Conservation (phyloP, 2,329 filamentous ascomycete species). For the Paramyrothecium roridum region DNA sequence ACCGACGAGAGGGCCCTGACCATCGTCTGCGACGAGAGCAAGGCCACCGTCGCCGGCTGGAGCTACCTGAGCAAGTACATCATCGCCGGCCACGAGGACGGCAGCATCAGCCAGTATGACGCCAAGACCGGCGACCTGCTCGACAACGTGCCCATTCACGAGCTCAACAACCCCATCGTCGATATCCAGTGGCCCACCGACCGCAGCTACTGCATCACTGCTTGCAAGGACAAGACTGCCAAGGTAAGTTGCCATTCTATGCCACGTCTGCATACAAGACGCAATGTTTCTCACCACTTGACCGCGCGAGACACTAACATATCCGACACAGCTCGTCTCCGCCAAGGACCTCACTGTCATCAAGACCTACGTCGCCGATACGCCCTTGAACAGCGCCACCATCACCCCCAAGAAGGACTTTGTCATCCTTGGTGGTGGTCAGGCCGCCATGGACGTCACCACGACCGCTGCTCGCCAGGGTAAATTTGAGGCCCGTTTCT, state of each 20-base stretch:
- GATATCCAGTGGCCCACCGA: constrained; percentile 94
- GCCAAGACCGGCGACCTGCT: constrained; percentile 85
- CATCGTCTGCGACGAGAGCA: constrained; percentile 93
- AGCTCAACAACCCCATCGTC: constrained; percentile 77
- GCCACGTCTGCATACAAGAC: neutral
- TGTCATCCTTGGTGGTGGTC: constrained; percentile 95
- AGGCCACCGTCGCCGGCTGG: constrained; percentile 96
- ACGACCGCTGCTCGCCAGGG: constrained; percentile 91
- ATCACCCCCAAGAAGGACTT: constrained; percentile 97
- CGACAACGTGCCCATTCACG: constrained; percentile 80
- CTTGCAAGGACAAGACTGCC: constrained; percentile 95
- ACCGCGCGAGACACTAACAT: constrained; percentile 3
- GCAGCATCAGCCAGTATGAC: constrained; percentile 87
- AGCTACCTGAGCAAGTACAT: constrained; percentile 94
- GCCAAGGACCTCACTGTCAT: constrained; percentile 83
- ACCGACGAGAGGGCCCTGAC: constrained; percentile 76
- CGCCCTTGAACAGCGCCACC: constrained; percentile 90
- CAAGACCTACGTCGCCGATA: constrained; percentile 90
- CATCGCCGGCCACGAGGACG: constrained; percentile 96
- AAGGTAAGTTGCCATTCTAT: constrained; percentile 55
- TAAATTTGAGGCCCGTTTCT: constrained; percentile 99
- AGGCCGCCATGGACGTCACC: constrained; percentile 98
- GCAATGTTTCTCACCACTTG: neutral
- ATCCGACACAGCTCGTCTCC: constrained; percentile 63
- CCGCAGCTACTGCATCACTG: constrained; percentile 96